Conservation (phyloP, 1,284 basidiomycete genomes). For the Pholiota adiposa region DNA sequence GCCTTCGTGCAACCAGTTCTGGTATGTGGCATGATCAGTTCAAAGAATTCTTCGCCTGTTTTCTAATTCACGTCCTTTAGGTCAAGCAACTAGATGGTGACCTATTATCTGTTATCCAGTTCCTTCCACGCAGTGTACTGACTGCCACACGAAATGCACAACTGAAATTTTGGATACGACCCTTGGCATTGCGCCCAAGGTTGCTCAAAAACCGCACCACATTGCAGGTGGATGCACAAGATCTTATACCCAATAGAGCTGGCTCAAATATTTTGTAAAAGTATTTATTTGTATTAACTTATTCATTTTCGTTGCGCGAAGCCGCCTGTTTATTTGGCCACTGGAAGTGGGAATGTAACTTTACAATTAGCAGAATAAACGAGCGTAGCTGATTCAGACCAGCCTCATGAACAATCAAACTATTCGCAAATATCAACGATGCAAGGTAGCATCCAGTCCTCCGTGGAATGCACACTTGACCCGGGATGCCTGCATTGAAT, state of each 20-base stretch:
- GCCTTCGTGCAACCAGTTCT: constrained; percentile 91
- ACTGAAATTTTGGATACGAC: constrained; percentile 85
- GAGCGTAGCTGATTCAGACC: too few species aligned
- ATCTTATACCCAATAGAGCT: constrained; percentile 22
- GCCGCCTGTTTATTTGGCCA: too few species aligned
- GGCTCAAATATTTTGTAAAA: constrained; percentile 6
- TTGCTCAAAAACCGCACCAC: constrained; percentile 29
- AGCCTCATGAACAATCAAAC: too few species aligned
- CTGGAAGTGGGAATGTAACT: too few species aligned
- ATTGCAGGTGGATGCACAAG: constrained; percentile 29
- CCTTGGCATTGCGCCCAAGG: constrained; percentile 52
- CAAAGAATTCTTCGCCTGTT: not conserved
- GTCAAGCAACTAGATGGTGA: constrained; percentile 81
- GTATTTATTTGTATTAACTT: not conserved
- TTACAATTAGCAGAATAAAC: too few species aligned
- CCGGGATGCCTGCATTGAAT: too few species aligned
- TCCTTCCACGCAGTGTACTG: constrained; percentile 76
- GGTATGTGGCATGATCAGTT: constrained; percentile 48
- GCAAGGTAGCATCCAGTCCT: too few species aligned
- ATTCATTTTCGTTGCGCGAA: not conserved
- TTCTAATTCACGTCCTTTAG: constrained; percentile 39
- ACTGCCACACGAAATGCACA: constrained; percentile 76
- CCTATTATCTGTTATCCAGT: constrained; percentile 70
- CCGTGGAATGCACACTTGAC: too few species aligned
- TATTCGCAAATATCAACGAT: too few species aligned